Conservation (phyloP, 2,329 filamentous ascomycete species). For the Alternaria panax region DNA sequence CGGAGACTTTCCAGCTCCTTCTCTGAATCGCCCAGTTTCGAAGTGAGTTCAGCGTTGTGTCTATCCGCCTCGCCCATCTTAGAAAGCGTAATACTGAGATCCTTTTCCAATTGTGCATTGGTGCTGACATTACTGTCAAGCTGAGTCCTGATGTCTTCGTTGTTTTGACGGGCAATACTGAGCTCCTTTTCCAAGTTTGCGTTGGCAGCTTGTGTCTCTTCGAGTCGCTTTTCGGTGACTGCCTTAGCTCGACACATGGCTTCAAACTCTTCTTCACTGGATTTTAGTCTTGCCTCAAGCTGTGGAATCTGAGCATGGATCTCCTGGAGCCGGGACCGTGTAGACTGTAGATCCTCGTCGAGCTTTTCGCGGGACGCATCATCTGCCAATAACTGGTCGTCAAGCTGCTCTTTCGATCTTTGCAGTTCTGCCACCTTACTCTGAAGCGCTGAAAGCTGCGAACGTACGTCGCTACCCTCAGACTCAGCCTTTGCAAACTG, state of each 20-base stretch:
- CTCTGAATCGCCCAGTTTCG: constrained; percentile 13
- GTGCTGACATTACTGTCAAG: constrained; percentile 12
- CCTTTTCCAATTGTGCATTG: constrained; percentile 27
- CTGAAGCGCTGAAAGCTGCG: constrained; percentile 26
- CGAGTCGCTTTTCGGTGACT: constrained; percentile 25
- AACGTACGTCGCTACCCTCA: constrained; percentile 15
- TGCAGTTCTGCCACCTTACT: constrained; percentile 19
- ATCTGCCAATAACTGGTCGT: constrained; percentile 24
- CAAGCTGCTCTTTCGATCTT: constrained; percentile 29
- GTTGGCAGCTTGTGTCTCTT: constrained; percentile 21
- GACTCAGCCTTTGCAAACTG: constrained; percentile 21
- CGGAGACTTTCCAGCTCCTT: constrained; percentile 25
- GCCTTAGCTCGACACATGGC: constrained; percentile 22
- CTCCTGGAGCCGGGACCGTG: constrained; percentile 22
- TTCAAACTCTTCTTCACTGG: constrained; percentile 28
- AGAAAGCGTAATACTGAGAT: constrained; percentile 23
- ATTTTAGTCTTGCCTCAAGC: constrained; percentile 17
- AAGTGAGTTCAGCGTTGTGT: constrained; percentile 22
- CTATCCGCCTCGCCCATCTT: constrained; percentile 18
- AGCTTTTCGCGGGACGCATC: constrained; percentile 26
- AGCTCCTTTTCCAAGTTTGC: constrained; percentile 31
- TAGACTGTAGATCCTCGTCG: constrained; percentile 21
- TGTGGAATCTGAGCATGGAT: constrained; percentile 19
- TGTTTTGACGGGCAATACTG: constrained; percentile 16
- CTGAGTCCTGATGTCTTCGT: constrained; percentile 16